Conservation (phyloP, 2,329 filamentous ascomycete genomes). For the Aureobasidium sp. region DNA sequence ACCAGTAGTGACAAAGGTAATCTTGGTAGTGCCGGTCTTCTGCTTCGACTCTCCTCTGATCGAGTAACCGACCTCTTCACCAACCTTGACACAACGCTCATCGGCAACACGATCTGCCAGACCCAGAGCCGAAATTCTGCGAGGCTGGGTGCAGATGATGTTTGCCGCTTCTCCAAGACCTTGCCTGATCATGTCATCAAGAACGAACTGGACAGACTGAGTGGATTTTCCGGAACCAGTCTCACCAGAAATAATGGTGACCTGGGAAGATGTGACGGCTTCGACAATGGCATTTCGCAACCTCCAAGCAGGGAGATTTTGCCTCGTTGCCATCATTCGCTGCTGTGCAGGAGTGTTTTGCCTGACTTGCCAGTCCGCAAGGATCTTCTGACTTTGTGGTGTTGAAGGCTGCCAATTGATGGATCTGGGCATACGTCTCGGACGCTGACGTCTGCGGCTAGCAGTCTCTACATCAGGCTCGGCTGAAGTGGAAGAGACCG, state of each 20-base stretch:
- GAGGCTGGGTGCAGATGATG: conserved; percentile 91
- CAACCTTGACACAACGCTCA: conserved; percentile 72
- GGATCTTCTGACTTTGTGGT: conserved; percentile 48
- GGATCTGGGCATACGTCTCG: conserved; percentile 37
- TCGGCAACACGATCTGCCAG: conserved; percentile 91
- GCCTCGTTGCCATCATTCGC: conserved; percentile 64
- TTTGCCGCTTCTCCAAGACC: conserved; percentile 70
- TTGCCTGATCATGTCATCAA: conserved; percentile 77
- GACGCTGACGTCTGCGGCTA: conserved; percentile 10
- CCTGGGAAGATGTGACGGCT: conserved; percentile 67
- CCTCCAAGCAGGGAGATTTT: conserved; percentile 78
- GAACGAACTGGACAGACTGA: conserved; percentile 89
- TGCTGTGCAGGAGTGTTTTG: conserved; percentile 58
- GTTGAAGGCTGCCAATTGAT: conserved; percentile 57
- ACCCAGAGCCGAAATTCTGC: conserved; percentile 87
- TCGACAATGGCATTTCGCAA: conserved; percentile 67
- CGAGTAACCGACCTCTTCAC: conserved; percentile 81
- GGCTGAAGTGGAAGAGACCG: conserved; percentile 56
- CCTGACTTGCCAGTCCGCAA: conserved; percentile 57
- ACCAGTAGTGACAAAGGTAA: conserved; percentile 94
- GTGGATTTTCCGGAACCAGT: conserved; percentile 96
- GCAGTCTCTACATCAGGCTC: conserved; percentile 21
- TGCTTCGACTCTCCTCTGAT: conserved; percentile 84
- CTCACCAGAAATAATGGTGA: conserved; percentile 94
- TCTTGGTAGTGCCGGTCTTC: conserved; percentile 63